Conservation (phyloP, 2,329 filamentous ascomycete genomes). For the Apiospora rasikravindrae region DNA sequence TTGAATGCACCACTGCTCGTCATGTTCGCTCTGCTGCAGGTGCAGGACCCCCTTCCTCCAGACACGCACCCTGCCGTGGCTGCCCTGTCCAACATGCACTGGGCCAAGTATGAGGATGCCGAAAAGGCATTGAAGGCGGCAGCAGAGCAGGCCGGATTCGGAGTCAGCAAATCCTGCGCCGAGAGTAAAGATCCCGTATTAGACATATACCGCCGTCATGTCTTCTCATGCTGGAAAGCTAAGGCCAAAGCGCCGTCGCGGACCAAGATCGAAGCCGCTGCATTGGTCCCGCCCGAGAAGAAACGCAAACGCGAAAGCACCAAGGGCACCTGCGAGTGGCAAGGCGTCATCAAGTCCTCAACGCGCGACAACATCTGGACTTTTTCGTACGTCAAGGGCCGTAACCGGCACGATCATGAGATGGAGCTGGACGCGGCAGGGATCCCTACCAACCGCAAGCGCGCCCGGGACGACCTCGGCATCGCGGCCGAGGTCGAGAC, state of each 20-base stretch:
- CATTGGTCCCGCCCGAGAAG: conserved; percentile 14
- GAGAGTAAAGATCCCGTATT: conserved; percentile 18
- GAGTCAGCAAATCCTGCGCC: conserved; percentile 19
- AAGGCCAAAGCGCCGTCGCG: conserved; percentile 15
- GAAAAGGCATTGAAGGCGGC: conserved; percentile 12
- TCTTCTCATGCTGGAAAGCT: conserved; percentile 20
- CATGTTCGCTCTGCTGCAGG: conserved; percentile 19
- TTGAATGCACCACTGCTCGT: neutral
- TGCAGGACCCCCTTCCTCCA: conserved; percentile 6
- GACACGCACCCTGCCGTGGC: conserved; percentile 18
- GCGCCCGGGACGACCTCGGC: conserved; percentile 17
- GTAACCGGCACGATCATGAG: conserved; percentile 17
- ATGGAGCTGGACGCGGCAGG: conserved; percentile 16
- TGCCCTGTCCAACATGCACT: conserved; percentile 12
- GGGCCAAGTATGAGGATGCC: conserved; percentile 20
- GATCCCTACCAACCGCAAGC: conserved; percentile 19
- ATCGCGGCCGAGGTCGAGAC: conserved; percentile 19
- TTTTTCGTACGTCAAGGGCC: conserved; percentile 16
- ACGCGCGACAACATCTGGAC: conserved; percentile 21
- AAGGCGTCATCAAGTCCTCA: conserved; percentile 18
- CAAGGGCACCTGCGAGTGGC: conserved; percentile 20
- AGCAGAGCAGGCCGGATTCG: conserved; percentile 6
- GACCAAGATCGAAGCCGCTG: conserved; percentile 13
- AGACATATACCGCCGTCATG: conserved; percentile 18
- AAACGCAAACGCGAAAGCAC: conserved; percentile 19